A percentile compares a stretch with the other conserved stretches of the same genome.
Conservation (phyloP, 192 early-diverging fungal species). For the Coemansia sp. region DNA sequence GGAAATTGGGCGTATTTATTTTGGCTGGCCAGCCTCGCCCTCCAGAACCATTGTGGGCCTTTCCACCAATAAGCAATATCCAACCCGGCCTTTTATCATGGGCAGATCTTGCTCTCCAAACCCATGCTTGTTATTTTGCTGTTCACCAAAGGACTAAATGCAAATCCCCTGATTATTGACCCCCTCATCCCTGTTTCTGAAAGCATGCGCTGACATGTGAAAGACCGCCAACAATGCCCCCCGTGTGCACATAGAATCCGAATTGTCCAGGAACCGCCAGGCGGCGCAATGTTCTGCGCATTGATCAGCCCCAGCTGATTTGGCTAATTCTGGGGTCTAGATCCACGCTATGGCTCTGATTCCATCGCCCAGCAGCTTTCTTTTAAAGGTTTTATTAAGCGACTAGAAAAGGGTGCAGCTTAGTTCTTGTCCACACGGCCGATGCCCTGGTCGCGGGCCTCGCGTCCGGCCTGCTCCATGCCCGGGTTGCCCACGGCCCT, state of each 20-base stretch:
- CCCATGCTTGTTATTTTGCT: background rate
- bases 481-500: background rate
- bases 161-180: background rate
- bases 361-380: no score
- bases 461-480: background rate
- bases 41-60: background rate
- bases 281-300: no score
- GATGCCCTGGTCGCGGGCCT: background rate
- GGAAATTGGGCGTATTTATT: background rate
- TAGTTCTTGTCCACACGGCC: conserved; percentile 1
- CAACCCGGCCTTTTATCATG: conserved; percentile 20
- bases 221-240: no score
- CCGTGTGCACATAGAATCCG: no score
- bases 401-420: no score
- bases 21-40: background rate
- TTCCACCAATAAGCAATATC: conserved; percentile 45
- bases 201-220: conserved; percentile 12
- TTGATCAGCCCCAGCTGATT: no score
- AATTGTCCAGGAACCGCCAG: no score
- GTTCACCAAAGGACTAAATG: conserved; percentile 5
- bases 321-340: no score
- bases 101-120: background rate
- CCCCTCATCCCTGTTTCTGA: conserved; percentile 2
- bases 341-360: no score
- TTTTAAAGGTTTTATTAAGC: no score